Evolutionary conservation across 1,284 basidiomycete genomes (phyloP).

Genomic region (Thelephora terrestris): DNA sequence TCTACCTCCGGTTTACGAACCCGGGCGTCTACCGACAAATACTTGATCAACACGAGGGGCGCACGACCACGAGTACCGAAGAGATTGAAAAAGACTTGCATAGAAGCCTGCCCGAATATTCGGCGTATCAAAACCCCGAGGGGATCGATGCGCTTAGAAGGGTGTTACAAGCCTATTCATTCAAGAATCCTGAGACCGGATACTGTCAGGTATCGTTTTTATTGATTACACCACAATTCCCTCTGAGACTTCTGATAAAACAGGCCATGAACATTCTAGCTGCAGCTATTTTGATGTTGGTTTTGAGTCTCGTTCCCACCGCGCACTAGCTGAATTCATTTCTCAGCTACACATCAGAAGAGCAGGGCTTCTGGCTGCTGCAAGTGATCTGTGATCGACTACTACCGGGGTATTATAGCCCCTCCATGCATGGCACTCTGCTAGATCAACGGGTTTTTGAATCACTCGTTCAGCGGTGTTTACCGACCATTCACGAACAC

Average conservation of each 20-base stretch:
- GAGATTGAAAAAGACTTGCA: slow-evolving; percentile 99
- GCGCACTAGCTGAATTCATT: not conserved
- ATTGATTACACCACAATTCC: slow-evolving; percentile 1
- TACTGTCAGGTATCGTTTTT: slow-evolving; percentile 56
- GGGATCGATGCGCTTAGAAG: slow-evolving; percentile 80
- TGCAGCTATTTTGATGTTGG: slow-evolving; percentile 84
- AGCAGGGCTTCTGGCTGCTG: slow-evolving; percentile 97
- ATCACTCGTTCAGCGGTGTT: slow-evolving; percentile 82
- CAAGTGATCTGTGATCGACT: slow-evolving; percentile 93
- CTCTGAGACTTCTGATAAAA: slow-evolving; percentile 20
- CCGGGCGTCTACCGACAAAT: slow-evolving; percentile 81
- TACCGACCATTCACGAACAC: slow-evolving; percentile 92
- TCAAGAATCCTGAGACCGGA: slow-evolving; percentile 91
- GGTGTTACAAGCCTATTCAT: slow-evolving; percentile 94
- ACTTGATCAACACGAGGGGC: slow-evolving; percentile 71
- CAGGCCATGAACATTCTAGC: slow-evolving; percentile 92
- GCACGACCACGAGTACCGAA: slow-evolving; percentile 85
- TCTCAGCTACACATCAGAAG: slow-evolving; percentile 92
- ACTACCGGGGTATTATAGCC: slow-evolving; percentile 95
- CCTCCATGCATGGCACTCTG: slow-evolving; percentile 97
- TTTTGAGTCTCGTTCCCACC: not conserved
- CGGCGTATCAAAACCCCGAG: slow-evolving; percentile 84
- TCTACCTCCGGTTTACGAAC: slow-evolving; percentile 84
- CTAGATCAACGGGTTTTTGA: slow-evolving; percentile 98
- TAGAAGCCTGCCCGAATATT: slow-evolving; percentile 89